These are phyloP conservation scores for Tetrahymena malaccensis DNA, from an alignment of 73 alveolate species.

Conservation along the genomic window DNA sequence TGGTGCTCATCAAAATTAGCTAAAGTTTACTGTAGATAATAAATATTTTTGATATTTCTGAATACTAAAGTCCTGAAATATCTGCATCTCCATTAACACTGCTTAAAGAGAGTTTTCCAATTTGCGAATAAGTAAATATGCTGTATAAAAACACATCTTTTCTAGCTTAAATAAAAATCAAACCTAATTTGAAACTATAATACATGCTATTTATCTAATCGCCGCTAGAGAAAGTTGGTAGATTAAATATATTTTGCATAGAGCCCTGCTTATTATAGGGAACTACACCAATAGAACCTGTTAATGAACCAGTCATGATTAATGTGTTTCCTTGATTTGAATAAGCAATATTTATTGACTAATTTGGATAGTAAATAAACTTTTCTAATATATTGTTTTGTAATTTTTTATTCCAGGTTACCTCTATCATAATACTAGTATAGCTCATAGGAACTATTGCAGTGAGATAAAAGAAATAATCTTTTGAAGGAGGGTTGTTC, in stretches of 20 bases:
- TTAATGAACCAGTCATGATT: not conserved
- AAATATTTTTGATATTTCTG: not conserved
- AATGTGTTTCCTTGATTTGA: not conserved
- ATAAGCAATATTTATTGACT: not conserved
- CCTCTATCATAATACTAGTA: not conserved
- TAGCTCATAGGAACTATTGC: not conserved
- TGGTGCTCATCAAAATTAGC: not conserved
- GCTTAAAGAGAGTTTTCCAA: not conserved
- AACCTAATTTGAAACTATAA: not conserved
- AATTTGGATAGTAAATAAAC: not conserved
- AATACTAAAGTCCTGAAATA: not conserved
- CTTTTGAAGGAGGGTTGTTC: not conserved
- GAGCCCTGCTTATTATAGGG: not conserved
- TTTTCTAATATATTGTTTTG: not conserved
- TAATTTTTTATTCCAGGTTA: not conserved
- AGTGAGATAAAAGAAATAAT: not conserved
- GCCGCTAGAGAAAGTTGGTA: not conserved
- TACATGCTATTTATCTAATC: not conserved
- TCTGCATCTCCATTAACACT: not conserved
- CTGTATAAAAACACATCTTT: not conserved
- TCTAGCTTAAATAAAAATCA: not conserved
- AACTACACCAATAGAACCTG: not conserved
- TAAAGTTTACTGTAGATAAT: not conserved
- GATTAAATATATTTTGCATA: not conserved
- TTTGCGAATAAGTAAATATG: not conserved